These are phyloP conservation scores for Xylariaceae sp. DNA, from an alignment of 2,329 filamentous ascomycete genomes.

Conservation along the genomic window DNA sequence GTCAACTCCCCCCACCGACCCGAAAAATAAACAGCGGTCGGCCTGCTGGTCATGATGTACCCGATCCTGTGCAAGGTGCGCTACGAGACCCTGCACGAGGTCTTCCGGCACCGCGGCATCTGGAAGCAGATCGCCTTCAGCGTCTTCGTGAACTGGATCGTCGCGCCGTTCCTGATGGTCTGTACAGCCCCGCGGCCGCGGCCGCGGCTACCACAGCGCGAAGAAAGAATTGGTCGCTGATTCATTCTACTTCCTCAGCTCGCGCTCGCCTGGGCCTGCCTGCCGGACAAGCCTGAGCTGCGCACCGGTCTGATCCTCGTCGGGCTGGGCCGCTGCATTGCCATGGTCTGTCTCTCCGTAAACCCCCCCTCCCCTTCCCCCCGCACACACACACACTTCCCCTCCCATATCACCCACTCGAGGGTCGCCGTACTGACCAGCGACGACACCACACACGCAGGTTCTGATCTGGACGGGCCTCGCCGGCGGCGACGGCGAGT, in stretches of 20 bases:
- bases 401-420: not conserved
- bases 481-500: constrained; percentile 70
- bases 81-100: constrained; percentile 64
- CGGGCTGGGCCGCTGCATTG: constrained; percentile 77
- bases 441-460: constrained; percentile 15
- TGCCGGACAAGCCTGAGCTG: constrained; percentile 50
- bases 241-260: constrained; percentile 46
- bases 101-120: constrained; percentile 53
- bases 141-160: constrained; percentile 71
- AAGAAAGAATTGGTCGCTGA: too few species aligned
- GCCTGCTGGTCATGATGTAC: constrained; percentile 88
- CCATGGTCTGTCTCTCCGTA: constrained; percentile 57
- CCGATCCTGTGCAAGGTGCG: constrained; percentile 83
- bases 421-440: not conserved
- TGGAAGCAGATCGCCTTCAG: constrained; percentile 79
- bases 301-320: constrained; percentile 71
- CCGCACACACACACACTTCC: too few species aligned
- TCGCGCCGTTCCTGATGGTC: constrained; percentile 78
- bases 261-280: constrained; percentile 59
- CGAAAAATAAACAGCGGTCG: too few species aligned
- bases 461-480: constrained; percentile 67
- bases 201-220: too few species aligned
- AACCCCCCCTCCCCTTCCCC: too few species aligned
- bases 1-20: too few species aligned
- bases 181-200: too few species aligned